Evolutionary conservation across 2,329 filamentous ascomycete species (phyloP).

Genomic region (Myrmaecium sp.): DNA sequence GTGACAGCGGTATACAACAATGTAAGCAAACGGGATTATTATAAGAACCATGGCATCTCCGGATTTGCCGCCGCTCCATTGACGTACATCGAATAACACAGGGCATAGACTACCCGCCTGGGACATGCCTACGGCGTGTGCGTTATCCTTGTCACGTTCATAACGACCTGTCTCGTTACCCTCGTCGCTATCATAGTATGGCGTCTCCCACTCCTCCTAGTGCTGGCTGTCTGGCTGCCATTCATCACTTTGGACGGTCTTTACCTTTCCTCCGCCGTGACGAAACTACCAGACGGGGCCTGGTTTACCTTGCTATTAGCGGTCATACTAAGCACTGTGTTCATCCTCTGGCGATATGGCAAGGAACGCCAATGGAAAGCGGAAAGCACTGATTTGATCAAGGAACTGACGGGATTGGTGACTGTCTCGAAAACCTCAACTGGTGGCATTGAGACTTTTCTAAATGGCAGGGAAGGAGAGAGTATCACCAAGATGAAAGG

Average conservation of each 20-base stretch:
- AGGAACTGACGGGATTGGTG: too few species aligned
- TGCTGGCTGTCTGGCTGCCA: slow-evolving; percentile 43
- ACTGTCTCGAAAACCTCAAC: slow-evolving; percentile 30
- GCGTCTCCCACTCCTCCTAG: slow-evolving; percentile 43
- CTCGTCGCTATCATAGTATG: slow-evolving; percentile 58
- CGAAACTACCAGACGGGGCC: slow-evolving; percentile 57
- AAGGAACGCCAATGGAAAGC: slow-evolving; percentile 63
- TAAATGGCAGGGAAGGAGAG: slow-evolving; percentile 20
- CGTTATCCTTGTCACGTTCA: slow-evolving; percentile 65
- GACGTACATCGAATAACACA: background rate
- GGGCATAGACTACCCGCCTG: slow-evolving; percentile 6
- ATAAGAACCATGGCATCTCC: background rate
- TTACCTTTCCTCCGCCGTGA: slow-evolving; percentile 52
- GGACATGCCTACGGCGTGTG: slow-evolving; percentile 36
- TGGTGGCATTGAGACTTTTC: too few species aligned
- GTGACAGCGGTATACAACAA: slow-evolving; percentile 61
- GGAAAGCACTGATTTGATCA: too few species aligned
- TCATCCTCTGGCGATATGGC: slow-evolving; percentile 62
- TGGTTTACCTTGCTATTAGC: slow-evolving; percentile 62
- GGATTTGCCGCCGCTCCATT: background rate
- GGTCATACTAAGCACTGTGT: slow-evolving; percentile 42
- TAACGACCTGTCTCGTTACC: slow-evolving; percentile 59
- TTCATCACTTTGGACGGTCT: slow-evolving; percentile 52
- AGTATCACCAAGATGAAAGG: slow-evolving; percentile 26
- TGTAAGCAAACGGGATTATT: slow-evolving; percentile 18